phyloP scores from a whole-genome alignment of 192 early-diverging fungal species.

The Coemansia sp. region DNA sequence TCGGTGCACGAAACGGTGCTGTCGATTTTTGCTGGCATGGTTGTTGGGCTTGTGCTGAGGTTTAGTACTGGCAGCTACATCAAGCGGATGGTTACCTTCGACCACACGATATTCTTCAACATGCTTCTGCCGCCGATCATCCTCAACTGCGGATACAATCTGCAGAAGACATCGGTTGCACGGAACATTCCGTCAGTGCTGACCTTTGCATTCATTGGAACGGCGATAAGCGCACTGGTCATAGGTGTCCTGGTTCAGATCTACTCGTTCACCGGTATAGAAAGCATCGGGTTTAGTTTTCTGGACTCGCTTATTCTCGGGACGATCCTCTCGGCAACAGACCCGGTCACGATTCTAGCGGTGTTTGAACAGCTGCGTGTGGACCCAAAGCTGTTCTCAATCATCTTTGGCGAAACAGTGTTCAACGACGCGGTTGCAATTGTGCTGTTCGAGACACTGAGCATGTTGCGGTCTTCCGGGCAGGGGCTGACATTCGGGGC shows the following conservation, averaged over 20 bases:
- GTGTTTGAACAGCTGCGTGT: conserved; percentile 93
- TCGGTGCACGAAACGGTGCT: conserved; percentile 95
- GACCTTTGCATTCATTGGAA: conserved; percentile 92
- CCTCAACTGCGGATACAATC: conserved; percentile 92
- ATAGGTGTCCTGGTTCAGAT: conserved; percentile 78
- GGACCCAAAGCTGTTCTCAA: conserved; percentile 91
- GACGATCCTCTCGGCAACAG: conserved; percentile 91
- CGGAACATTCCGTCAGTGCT: conserved; percentile 87
- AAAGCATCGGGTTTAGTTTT: conserved; percentile 70
- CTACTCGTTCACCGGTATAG: conserved; percentile 68
- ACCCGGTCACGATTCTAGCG: conserved; percentile 94
- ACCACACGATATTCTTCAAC: conserved; percentile 93
- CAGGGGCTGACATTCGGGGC: conserved; percentile 67
- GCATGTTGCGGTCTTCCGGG: conserved; percentile 64
- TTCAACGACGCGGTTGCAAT: conserved; percentile 98
- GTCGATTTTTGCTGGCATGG: conserved; percentile 85
- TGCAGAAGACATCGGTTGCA: conserved; percentile 87
- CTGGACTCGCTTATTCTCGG: conserved; percentile 95
- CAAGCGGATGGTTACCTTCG: conserved; percentile 85
- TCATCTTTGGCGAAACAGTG: conserved; percentile 95
- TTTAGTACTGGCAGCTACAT: conserved; percentile 57
- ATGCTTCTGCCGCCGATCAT: conserved; percentile 96
- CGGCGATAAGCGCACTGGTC: conserved; percentile 86
- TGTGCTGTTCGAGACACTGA: conserved; percentile 87
- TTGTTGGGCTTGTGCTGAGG: conserved; percentile 46